Conservation (phyloP, 306 rosid species). For the Elaeagnus macrophylla region DNA sequence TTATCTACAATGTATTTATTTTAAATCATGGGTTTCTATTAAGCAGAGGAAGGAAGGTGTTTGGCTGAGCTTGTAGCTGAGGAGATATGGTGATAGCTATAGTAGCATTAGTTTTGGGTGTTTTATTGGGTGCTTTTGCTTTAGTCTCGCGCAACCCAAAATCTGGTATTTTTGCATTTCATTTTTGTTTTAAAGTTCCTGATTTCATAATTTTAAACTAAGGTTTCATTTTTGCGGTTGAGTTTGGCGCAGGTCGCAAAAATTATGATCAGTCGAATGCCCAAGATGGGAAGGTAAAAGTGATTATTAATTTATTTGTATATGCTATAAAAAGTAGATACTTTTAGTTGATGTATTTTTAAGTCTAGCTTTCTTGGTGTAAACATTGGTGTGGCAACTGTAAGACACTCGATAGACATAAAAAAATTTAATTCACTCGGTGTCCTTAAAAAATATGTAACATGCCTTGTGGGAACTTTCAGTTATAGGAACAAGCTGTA, state of each 20-base stretch:
- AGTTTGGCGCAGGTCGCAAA: slow-evolving; percentile 29
- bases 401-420: too few relatives aligned
- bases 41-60: slow-evolving; percentile 5
- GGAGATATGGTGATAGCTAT: slow-evolving; percentile 37
- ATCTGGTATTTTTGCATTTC: slow-evolving; percentile 25
- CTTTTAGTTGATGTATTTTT: too few relatives aligned
- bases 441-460: too few relatives aligned
- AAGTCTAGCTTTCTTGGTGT: too few relatives aligned
- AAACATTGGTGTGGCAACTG: too few relatives aligned
- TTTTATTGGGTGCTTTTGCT: slow-evolving; percentile 34
- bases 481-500: too few relatives aligned
- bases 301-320: background rate
- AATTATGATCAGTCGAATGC: slow-evolving; percentile 26
- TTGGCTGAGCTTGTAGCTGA: slow-evolving; percentile 3
- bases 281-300: slow-evolving; percentile 34
- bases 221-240: too few relatives aligned
- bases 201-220: background rate
- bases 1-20: too few relatives aligned
- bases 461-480: too few relatives aligned
- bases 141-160: slow-evolving; percentile 32
- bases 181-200: background rate
- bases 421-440: too few relatives aligned
- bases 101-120: slow-evolving; percentile 40
- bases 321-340: background rate
- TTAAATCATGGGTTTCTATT: slow-evolving; percentile 5